These are phyloP conservation scores for Neurospora terricola DNA, from an alignment of 495 filamentous ascomycete genomes.

Conservation along the genomic window DNA sequence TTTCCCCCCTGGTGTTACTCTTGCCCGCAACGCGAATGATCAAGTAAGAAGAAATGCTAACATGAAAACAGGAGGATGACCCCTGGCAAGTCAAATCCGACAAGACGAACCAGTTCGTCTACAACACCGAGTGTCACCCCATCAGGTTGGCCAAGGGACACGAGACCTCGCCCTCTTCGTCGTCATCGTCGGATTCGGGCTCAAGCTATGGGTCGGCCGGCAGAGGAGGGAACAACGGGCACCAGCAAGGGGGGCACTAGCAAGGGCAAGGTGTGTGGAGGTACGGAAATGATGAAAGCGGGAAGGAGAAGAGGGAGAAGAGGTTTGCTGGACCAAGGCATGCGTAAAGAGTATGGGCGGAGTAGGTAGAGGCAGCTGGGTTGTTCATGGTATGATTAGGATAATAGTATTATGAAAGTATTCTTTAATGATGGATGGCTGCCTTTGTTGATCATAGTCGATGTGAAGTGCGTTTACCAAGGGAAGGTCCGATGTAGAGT, in stretches of 20 bases:
- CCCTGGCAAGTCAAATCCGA: constrained; percentile 54
- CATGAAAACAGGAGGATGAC: constrained; percentile 30
- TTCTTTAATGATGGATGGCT: neutral
- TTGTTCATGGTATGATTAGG: neutral
- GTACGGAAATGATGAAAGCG: neutral
- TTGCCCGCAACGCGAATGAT: too few species aligned
- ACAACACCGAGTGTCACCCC: constrained; percentile 81
- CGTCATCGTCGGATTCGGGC: neutral
- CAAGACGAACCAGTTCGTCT: constrained; percentile 58
- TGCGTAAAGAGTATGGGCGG: neutral
- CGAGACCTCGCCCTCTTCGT: neutral
- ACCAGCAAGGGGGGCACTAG: neutral
- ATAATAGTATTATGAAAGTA: neutral
- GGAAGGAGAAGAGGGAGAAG: neutral
- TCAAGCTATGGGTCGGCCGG: neutral
- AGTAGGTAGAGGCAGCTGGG: neutral
- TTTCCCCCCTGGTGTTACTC: neutral
- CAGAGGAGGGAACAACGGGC: neutral
- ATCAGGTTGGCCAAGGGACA: constrained; percentile 38
- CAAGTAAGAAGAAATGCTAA: neutral
- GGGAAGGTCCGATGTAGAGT: too few species aligned
- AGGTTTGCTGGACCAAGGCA: neutral
- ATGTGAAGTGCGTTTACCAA: neutral
- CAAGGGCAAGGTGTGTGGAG: neutral
- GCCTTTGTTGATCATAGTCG: neutral